A percentile compares a stretch with the other conserved stretches of the same genome.
Conservation (phyloP, 257 asterid genomes). For the Eustoma russellianum region DNA sequence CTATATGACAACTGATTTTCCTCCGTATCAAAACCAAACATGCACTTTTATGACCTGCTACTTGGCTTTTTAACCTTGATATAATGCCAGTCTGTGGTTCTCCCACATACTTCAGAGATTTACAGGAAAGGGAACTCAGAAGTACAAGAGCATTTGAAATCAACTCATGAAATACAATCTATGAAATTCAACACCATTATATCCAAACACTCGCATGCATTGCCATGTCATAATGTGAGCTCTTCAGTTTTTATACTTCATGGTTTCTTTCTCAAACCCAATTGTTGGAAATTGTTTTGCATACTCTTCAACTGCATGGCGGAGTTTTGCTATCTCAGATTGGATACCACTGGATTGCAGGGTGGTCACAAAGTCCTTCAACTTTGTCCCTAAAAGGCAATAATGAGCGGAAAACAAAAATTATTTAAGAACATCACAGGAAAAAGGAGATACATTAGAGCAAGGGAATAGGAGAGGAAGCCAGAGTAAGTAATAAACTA, state of each 20-base stretch:
- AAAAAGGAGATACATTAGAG: too few species aligned
- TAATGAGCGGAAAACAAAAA: neutral
- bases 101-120: too few species aligned
- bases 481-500: too few species aligned
- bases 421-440: too few species aligned
- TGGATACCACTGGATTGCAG: slow-evolving; percentile 39
- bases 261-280: slow-evolving; percentile 76
- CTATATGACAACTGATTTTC: too few species aligned
- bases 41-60: too few species aligned
- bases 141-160: neutral
- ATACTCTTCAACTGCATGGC: slow-evolving; percentile 59
- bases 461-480: too few species aligned
- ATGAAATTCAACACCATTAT: neutral
- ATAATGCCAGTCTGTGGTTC: too few species aligned
- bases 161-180: neutral
- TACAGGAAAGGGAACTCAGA: neutral
- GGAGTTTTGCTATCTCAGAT: slow-evolving; percentile 56
- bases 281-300: slow-evolving; percentile 84
- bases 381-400: slow-evolving; percentile 48
- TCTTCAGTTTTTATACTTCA: slow-evolving; percentile 68
- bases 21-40: too few species aligned
- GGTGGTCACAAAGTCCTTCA: slow-evolving; percentile 71
- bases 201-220: neutral
- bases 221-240: slow-evolving; percentile 18
- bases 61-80: too few species aligned